Percentiles rank a stretch among this genome's conserved stretches.
Evolutionary conservation across 306 rosid species (phyloP).

Genomic region (Oxytropis ochrocephala): DNA sequence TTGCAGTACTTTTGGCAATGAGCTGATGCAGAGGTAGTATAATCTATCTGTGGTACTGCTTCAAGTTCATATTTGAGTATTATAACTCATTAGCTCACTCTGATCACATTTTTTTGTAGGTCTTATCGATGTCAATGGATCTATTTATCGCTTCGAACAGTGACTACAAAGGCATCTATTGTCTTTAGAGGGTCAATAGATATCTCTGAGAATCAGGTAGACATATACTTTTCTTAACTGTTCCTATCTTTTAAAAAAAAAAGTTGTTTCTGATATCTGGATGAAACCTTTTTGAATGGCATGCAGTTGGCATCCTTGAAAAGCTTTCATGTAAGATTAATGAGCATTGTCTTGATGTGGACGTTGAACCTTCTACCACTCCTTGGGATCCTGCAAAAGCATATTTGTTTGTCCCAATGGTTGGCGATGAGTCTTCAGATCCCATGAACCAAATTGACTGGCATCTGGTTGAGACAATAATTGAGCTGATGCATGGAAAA

Average conservation of each 20-base stretch:
- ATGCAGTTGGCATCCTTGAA: slow-evolving; percentile 87
- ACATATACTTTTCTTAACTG: slow-evolving; percentile 6
- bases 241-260: slow-evolving; percentile 8
- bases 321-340: slow-evolving; percentile 93
- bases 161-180: slow-evolving; percentile 95
- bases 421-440: slow-evolving; percentile 70
- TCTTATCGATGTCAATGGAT: slow-evolving; percentile 99
- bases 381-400: slow-evolving; percentile 99
- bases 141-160: slow-evolving; percentile 96
- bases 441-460: slow-evolving; percentile 82
- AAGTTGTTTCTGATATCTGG: slow-evolving; percentile 25
- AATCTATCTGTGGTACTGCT: slow-evolving; percentile 9
- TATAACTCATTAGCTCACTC: slow-evolving; percentile 1
- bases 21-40: slow-evolving; percentile 99
- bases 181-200: slow-evolving; percentile 70
- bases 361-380: slow-evolving; percentile 98
- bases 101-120: slow-evolving; percentile 45
- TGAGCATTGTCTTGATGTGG: slow-evolving; percentile 99
- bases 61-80: slow-evolving; percentile 13
- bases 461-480: slow-evolving; percentile 80
- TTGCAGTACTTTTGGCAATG: slow-evolving; percentile 84
- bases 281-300: slow-evolving; percentile 19
- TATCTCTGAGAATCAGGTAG: slow-evolving; percentile 83
- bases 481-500: slow-evolving; percentile 75
- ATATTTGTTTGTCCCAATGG: slow-evolving; percentile 91